A percentile compares a stretch with the other conserved stretches of the same genome.
These are phyloP conservation scores for Bacterosira constricta DNA, from an alignment of 108 stramenopile species.

Conservation along the genomic window DNA sequence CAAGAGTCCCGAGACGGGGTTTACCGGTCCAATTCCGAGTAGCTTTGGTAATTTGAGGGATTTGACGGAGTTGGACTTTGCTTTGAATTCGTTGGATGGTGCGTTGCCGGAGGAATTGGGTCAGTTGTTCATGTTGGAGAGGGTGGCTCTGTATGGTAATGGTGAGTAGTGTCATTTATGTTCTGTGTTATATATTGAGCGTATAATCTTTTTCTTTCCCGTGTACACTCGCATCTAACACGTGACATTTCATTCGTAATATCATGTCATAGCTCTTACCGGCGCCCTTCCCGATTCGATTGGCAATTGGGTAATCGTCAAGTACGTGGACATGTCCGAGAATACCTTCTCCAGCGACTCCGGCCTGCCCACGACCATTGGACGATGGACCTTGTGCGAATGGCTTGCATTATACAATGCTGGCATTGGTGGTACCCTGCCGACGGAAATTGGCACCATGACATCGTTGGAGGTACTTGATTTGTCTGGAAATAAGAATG, in stretches of 20 bases:
- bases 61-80: slow-evolving; percentile 15
- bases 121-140: slow-evolving; percentile 2
- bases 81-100: slow-evolving; percentile 22
- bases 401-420: slow-evolving; percentile 21
- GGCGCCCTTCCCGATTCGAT: slow-evolving; percentile 15
- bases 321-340: slow-evolving; percentile 24
- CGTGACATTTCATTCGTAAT: too few species aligned
- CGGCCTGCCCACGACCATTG: slow-evolving; percentile 23
- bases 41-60: slow-evolving; percentile 15
- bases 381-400: slow-evolving; percentile 8
- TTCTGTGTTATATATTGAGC: background rate
- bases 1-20: slow-evolving; percentile 9
- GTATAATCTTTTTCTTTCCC: too few species aligned
- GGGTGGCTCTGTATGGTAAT: background rate
- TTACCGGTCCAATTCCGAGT: slow-evolving; percentile 45
- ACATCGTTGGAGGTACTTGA: slow-evolving; percentile 31
- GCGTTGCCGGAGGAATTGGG: slow-evolving; percentile 13
- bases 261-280: background rate
- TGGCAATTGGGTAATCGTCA: slow-evolving; percentile 12
- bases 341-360: slow-evolving; percentile 17
- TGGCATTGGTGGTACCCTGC: slow-evolving; percentile 56
- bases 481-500: slow-evolving; percentile 39
- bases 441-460: slow-evolving; percentile 48
- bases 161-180: background rate
- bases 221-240: too few species aligned